Percentiles rank a stretch among this genome's conserved stretches.
These are phyloP conservation scores for Barbarea vulgaris DNA, from an alignment of 345 rosid species.

Conservation along the genomic window DNA sequence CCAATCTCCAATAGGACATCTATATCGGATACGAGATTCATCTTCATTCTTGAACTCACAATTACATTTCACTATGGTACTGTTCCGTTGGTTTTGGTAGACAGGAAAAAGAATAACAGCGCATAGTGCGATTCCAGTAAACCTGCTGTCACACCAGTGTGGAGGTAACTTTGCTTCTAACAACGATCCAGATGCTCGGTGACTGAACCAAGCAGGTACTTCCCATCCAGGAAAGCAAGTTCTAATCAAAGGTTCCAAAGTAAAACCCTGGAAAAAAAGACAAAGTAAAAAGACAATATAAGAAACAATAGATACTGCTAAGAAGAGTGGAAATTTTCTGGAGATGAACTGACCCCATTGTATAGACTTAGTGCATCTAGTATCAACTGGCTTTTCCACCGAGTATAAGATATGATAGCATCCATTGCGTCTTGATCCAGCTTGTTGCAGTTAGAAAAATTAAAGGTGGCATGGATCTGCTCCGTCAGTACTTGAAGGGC, in stretches of 20 bases:
- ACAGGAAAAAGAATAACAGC: background rate
- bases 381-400: background rate
- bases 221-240: conserved; percentile 25
- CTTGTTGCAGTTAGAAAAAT: background rate
- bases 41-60: background rate
- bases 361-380: background rate
- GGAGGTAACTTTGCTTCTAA: background rate
- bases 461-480: background rate
- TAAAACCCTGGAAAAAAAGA: background rate
- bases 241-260: background rate
- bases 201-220: background rate
- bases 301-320: background rate
- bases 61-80: background rate
- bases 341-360: background rate
- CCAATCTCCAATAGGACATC: background rate
- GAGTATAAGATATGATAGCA: background rate
- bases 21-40: background rate
- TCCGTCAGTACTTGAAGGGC: background rate
- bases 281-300: background rate
- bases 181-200: background rate
- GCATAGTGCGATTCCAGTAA: conserved; percentile 2
- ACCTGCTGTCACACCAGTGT: background rate
- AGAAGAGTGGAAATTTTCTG: background rate
- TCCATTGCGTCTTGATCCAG: background rate
- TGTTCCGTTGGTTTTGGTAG: background rate